Percentiles rank a stretch among this genome's conserved stretches.
phyloP scores from a whole-genome alignment of 2,329 filamentous ascomycete genomes.

The Fusarium fujikuroi region DNA sequence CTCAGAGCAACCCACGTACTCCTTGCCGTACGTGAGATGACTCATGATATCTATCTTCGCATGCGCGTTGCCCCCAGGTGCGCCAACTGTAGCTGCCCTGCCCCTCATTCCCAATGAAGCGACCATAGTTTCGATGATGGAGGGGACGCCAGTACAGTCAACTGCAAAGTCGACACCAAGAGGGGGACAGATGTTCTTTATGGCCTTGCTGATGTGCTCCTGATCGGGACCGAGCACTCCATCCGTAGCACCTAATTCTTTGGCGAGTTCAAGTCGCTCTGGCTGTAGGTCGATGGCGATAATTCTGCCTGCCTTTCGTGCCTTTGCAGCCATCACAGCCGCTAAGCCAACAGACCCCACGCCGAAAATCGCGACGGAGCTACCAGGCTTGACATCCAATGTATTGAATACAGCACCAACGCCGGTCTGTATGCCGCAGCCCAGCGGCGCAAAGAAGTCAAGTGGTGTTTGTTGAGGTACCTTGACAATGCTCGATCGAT shows the following conservation, averaged over 20 bases:
- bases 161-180: slow-evolving; percentile 29
- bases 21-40: slow-evolving; percentile 14
- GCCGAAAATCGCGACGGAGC: slow-evolving; percentile 21
- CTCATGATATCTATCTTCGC: slow-evolving; percentile 21
- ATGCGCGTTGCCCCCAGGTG: neutral
- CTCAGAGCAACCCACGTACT: slow-evolving; percentile 25
- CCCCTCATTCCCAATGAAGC: slow-evolving; percentile 13
- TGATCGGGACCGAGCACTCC: neutral
- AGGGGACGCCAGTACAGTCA: slow-evolving; percentile 26
- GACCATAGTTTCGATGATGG: slow-evolving; percentile 24
- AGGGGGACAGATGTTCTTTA: neutral
- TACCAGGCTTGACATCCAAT: slow-evolving; percentile 6
- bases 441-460: slow-evolving; percentile 16
- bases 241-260: slow-evolving; percentile 21
- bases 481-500: slow-evolving; percentile 19
- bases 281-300: slow-evolving; percentile 22
- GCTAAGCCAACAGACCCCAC: slow-evolving; percentile 21
- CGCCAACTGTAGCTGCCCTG: slow-evolving; percentile 16
- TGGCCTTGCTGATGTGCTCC: neutral
- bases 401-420: slow-evolving; percentile 21
- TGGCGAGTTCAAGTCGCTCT: slow-evolving; percentile 10
- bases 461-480: neutral
- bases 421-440: slow-evolving; percentile 31
- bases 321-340: slow-evolving; percentile 27
- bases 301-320: neutral